Evolutionary conservation across 106 monocot species (phyloP).

Genomic region (Dendrobium nobile): DNA sequence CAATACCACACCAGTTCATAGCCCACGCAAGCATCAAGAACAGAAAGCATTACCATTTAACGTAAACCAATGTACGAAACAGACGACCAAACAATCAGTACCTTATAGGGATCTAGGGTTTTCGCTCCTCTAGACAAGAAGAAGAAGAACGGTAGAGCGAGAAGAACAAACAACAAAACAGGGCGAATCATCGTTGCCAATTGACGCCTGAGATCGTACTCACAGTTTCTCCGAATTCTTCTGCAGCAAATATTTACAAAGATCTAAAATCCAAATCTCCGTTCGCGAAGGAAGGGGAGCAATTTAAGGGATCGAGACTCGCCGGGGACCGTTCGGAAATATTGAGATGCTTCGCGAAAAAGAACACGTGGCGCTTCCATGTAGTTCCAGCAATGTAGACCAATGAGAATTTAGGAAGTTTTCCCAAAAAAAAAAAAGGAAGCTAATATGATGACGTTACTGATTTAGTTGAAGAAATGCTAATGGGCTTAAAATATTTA

Average conservation of each 20-base stretch:
- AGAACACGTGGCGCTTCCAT: neutral
- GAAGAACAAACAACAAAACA: constrained; percentile 1
- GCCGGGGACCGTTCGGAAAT: neutral
- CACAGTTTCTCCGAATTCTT: neutral
- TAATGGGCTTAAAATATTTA: no score
- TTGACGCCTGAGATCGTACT: no score
- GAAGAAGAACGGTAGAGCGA: constrained; percentile 3
- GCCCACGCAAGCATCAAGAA: neutral
- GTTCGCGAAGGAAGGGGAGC: neutral
- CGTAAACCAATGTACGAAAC: neutral
- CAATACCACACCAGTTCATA: neutral
- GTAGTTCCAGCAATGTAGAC: neutral
- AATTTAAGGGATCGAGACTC: neutral
- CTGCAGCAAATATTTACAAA: neutral
- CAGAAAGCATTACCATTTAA: neutral
- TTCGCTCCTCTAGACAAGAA: constrained; percentile 14
- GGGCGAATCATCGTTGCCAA: constrained; percentile 8
- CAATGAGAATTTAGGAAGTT: constrained; percentile 4
- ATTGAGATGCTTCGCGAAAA: constrained; percentile 2
- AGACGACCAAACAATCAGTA: constrained; percentile 1
- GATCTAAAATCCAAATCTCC: neutral
- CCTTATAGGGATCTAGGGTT: constrained; percentile 55
- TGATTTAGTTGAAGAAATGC: neutral
- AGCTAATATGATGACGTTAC: neutral
- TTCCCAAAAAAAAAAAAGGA: neutral